Evolutionary conservation across 805 yeast genomes (phyloP), one percentile per base, ranked within the genome.

Genomic region (Yarrowia porcina): DNA sequence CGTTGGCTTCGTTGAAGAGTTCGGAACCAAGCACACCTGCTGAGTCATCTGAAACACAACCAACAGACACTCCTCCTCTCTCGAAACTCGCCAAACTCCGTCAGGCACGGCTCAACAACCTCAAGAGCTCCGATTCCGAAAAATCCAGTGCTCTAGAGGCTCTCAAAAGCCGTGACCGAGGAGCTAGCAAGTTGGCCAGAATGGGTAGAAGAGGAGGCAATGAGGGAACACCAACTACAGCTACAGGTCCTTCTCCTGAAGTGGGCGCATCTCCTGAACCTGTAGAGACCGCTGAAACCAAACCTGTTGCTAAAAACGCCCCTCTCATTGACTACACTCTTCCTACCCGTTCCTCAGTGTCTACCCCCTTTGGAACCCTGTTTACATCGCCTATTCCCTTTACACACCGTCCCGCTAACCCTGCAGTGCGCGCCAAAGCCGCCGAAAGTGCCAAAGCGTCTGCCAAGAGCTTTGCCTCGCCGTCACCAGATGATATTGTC

Each of bases 401-500:
- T 18, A 52, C 44, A 13, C 61, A 39, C 30, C 38, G 35, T 7
- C 61, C 47, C 39, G 61, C 61, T 56, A 56, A 56, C 61, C 61
- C 49, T 8, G 28, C 27, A 56, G 49, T 28, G 25, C 42, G 44
- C 3, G 59, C 59, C 47, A 56, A 56, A 39, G 47, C 61, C 21
- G 47, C 47, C 60, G 45, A 36, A 20, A 36, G 13, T 13, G 60
- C 42, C 35, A 18, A 52, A 35, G 28, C 35, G 17, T 8, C 11
- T 12, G 61, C 49, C 30, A 30, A 56, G 30, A 36, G 18, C 27
- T 90, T 90, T 67, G 72, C 74, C 12, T 77, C 79, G 65, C 91
- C 91, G 15, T 88, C 96, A 67, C 97, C 97, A 5, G 97, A 92
- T 75, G 97, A 90, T 69, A 73, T 79, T 54, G 79, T 88, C 2